Conservation (phyloP, 108 stramenopile genomes). For the Skeletonema potamos region DNA sequence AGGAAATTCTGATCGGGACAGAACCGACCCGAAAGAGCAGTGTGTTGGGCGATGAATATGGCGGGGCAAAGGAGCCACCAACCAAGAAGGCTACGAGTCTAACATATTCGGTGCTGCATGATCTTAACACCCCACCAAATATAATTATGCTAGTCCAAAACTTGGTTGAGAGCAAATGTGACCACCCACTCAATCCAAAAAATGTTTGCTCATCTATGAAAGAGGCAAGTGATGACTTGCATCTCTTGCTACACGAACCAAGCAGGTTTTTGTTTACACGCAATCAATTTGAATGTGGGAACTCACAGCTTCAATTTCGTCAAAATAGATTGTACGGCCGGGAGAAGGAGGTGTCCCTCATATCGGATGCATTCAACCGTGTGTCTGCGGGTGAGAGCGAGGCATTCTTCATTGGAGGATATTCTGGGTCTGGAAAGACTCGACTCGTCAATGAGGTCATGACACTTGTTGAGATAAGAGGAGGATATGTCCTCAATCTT, state of each 20-base stretch:
- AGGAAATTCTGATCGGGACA: background rate
- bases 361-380: slow-evolving; percentile 34
- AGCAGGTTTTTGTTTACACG: slow-evolving; percentile 26
- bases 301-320: background rate
- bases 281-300: background rate
- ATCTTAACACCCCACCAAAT: background rate
- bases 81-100: background rate
- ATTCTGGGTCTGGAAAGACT: slow-evolving; percentile 28
- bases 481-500: slow-evolving; percentile 11
- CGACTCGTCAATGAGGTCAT: slow-evolving; percentile 12
- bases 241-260: slow-evolving; percentile 29
- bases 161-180: slow-evolving; percentile 23
- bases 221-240: slow-evolving; percentile 25
- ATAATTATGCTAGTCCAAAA: slow-evolving; percentile 20
- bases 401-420: slow-evolving; percentile 39
- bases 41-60: background rate
- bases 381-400: slow-evolving; percentile 27
- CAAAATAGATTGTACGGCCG: slow-evolving; percentile 33
- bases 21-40: background rate
- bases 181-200: background rate
- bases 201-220: slow-evolving; percentile 25
- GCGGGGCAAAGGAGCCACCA: background rate
- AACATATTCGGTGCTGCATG: slow-evolving; percentile 1
- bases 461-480: background rate
- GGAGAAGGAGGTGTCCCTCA: slow-evolving; percentile 11